These are phyloP conservation scores for Quercus bicolor DNA, from an alignment of 306 rosid genomes.

Conservation along the genomic window DNA sequence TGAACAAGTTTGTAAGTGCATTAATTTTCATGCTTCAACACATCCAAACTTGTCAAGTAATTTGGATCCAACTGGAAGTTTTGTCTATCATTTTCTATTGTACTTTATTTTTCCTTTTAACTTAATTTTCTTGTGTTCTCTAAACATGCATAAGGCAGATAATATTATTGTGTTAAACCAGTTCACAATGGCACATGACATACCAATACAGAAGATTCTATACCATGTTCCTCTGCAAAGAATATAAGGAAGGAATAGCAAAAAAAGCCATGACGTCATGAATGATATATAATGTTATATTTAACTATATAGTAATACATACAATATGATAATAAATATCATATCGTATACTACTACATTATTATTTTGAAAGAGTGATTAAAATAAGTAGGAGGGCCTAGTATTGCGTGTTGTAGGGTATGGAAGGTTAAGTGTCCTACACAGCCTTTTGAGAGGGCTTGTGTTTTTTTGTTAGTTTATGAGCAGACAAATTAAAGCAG, in stretches of 20 bases:
- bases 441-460: constrained; percentile 36
- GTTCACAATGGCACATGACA: constrained; percentile 22
- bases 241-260: constrained; percentile 28
- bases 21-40: background rate
- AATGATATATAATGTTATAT: background rate
- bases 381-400: constrained; percentile 19
- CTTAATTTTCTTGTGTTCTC: background rate
- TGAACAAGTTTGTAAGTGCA: background rate
- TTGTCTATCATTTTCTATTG: background rate
- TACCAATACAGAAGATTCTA: constrained; percentile 31
- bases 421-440: constrained; percentile 56
- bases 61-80: background rate
- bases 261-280: constrained; percentile 16
- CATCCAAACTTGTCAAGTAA: background rate
- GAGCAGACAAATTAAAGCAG: constrained; percentile 93
- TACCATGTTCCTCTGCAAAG: constrained; percentile 24
- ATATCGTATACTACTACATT: too few relatives aligned
- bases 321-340: background rate
- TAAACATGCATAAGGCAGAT: background rate
- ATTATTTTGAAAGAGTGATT: constrained; percentile 9
- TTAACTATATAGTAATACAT: background rate
- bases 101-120: too few relatives aligned
- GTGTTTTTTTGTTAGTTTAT: constrained; percentile 70
- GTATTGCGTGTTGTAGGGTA: constrained; percentile 71
- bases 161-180: background rate